Evolutionary conservation across 2,329 filamentous ascomycete genomes (phyloP).

Genomic region (Pyrenochaeta sp.): DNA sequence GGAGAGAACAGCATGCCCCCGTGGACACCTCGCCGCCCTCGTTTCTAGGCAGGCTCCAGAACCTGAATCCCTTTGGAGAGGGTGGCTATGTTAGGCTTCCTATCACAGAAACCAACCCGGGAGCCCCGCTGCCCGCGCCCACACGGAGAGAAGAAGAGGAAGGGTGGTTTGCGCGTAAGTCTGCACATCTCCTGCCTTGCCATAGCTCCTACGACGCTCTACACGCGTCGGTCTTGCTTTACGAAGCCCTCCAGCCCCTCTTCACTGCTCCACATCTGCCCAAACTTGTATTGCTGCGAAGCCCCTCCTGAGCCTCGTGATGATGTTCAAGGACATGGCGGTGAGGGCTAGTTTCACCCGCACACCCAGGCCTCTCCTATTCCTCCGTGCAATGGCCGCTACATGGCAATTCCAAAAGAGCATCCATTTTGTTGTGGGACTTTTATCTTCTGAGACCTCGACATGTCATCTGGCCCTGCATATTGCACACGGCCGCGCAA

Average conservation of each 20-base stretch:
- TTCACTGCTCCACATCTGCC: conserved; percentile 19
- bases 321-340: conserved; percentile 30
- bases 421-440: conserved; percentile 16
- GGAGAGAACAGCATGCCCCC: conserved; percentile 79
- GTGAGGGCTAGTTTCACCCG: conserved; percentile 37
- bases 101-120: conserved; percentile 76
- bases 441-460: conserved; percentile 13
- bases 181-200: conserved; percentile 43
- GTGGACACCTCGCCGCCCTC: conserved; percentile 78
- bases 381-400: conserved; percentile 12
- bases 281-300: neutral
- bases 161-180: conserved; percentile 92
- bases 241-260: conserved; percentile 12
- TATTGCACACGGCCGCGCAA: conserved; percentile 35
- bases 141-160: conserved; percentile 92
- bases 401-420: conserved; percentile 33
- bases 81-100: conserved; percentile 91
- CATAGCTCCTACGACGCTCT: conserved; percentile 16
- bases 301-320: conserved; percentile 34
- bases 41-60: conserved; percentile 81
- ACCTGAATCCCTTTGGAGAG: conserved; percentile 85
- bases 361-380: conserved; percentile 25
- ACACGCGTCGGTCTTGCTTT: conserved; percentile 13
- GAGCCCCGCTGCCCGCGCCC: conserved; percentile 85
- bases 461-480: conserved; percentile 39